Percentiles rank a stretch among this genome's conserved stretches.
Conservation (phyloP, 768 basidiomycete genomes). For the Leccinum sublutescens region DNA sequence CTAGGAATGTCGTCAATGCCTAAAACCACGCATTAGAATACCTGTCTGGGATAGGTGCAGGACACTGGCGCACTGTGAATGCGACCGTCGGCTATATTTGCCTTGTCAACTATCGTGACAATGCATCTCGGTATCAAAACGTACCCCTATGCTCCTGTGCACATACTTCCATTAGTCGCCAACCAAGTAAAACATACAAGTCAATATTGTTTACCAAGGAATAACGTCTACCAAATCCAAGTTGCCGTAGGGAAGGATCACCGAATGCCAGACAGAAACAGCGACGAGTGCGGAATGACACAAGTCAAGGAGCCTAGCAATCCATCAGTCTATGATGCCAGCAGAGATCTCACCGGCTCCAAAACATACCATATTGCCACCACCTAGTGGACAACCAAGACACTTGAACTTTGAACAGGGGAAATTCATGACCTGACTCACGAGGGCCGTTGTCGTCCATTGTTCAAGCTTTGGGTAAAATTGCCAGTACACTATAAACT, state of each 20-base stretch:
- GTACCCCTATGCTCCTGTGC: conserved; percentile 26
- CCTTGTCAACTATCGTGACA: background rate
- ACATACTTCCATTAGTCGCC: background rate
- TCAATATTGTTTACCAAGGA: conserved; percentile 19
- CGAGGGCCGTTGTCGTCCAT: conserved; percentile 19
- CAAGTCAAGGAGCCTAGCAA: conserved; percentile 23
- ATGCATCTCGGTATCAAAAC: background rate
- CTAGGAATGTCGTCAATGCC: conserved; percentile 26
- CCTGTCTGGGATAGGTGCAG: background rate
- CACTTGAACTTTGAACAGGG: background rate
- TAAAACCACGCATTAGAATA: conserved; percentile 2
- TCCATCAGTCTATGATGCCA: background rate
- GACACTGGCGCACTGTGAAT: conserved; percentile 18
- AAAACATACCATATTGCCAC: conserved; percentile 18
- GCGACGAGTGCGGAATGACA: conserved; percentile 24
- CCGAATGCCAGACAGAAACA: conserved; percentile 24
- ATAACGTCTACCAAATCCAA: conserved; percentile 9
- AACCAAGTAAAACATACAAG: background rate
- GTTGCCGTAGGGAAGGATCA: conserved; percentile 23
- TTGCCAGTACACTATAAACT: conserved; percentile 27
- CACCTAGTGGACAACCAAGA: conserved; percentile 12
- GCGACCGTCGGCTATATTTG: conserved; percentile 16
- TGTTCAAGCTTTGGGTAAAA: conserved; percentile 10
- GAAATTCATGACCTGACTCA: conserved; percentile 2
- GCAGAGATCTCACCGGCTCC: background rate